Base-by-base conservation (phyloP, 2,329 filamentous ascomycete genomes). In the Diaporthe ilicicola region DNA sequence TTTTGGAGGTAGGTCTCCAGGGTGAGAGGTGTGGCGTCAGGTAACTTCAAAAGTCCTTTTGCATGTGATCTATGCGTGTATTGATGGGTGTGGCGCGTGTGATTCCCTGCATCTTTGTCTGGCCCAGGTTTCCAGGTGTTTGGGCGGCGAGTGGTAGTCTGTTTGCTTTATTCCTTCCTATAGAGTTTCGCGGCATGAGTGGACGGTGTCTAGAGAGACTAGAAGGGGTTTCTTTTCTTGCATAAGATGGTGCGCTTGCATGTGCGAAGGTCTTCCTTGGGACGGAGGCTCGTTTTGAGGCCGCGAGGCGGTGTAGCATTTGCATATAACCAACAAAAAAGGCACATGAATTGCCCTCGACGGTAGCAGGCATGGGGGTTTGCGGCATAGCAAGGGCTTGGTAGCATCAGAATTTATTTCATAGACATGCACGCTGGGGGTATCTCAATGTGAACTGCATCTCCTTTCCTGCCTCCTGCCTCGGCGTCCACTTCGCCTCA, bases 191-290 rank as follows among this genome's bases (percentile, higher is more conserved):
- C 34, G 42, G 59, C 42, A 22, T 50, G 44, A 3, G 59, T 50
- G 59, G n/a, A 37, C 7, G 59, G 10, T 62, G 42, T 62, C 27
- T 62, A 48, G 19, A 62, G 53, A 55, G 59, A 37, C 59, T 64
- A 64, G 44, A 64, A 29, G 8, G 59, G 10, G 12, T 37, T 48
- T 50, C 13, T 50, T 48, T 64, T 37, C 44, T 50, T 64, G 59
- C 59, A 64, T 64, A 50, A 50, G 42, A 37, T 64, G 44, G 59
- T 64, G 59, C 29, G 42, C 29, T 50, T 64, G 59, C 59, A 64
- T 64, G n/a, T 50, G 59, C 37, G 44, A 24, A 7, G 44, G 42
- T 59, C 3, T 50, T 27, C 15, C 27, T 48, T 29, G 17, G 44
- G 44, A 27, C 22, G 13, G 29, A 12, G 12, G 34, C 7, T 34